Evolutionary conservation across 75 land plant genomes (phyloP).

Genomic region (Picea sitchensis): DNA sequence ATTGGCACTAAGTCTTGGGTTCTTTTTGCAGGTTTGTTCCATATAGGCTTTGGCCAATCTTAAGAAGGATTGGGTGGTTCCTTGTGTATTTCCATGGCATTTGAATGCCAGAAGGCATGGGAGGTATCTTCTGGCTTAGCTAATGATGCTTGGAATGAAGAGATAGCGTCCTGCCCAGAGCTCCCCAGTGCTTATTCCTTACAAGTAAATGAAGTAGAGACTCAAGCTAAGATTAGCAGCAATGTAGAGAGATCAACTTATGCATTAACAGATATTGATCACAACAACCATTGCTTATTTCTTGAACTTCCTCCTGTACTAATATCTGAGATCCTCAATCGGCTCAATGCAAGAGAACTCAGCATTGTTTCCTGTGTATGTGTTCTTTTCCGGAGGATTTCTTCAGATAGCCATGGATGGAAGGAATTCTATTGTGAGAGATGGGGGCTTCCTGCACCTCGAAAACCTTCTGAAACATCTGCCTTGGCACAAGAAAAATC

Average conservation of each 20-base stretch:
- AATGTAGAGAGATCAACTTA: not conserved
- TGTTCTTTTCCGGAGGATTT: conserved; percentile 49
- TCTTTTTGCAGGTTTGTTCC: conserved; percentile 1
- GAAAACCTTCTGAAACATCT: conserved; percentile 13
- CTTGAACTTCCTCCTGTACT: conserved; percentile 78
- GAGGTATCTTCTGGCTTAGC: conserved; percentile 15
- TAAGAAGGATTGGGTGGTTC: not conserved
- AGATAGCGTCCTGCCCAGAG: conserved; percentile 7
- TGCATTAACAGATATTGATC: not conserved
- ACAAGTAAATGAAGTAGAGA: not conserved
- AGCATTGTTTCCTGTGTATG: conserved; percentile 85
- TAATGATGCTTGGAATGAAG: conserved; percentile 33
- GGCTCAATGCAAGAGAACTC: conserved; percentile 81
- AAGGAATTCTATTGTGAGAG: conserved; percentile 89
- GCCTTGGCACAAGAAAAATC: conserved; percentile 33
- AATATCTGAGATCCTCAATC: conserved; percentile 69
- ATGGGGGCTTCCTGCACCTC: conserved; percentile 72
- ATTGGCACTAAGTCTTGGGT: not conserved
- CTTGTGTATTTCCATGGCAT: conserved; percentile 37
- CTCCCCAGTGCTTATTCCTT: not conserved
- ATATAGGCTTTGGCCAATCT: not conserved
- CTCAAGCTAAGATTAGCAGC: not conserved
- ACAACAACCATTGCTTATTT: conserved; percentile 23
- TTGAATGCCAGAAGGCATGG: conserved; percentile 39
- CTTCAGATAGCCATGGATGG: conserved; percentile 87